Base-by-base conservation (phyloP, 2,329 filamentous ascomycete genomes). In the Clonostachys solani region DNA sequence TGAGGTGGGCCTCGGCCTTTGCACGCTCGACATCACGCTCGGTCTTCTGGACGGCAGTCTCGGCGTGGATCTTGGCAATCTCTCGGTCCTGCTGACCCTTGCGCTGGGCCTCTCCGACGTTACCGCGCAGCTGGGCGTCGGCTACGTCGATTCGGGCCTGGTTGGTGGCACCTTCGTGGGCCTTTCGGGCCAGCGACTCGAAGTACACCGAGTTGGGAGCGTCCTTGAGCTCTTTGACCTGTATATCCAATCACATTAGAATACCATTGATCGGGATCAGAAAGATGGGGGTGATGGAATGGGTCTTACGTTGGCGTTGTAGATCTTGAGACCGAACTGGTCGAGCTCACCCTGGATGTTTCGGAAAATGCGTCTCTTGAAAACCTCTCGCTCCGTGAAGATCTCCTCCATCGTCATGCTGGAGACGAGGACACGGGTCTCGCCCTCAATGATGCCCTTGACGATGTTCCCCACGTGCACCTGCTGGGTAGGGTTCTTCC, bases 391-490 rank as follows among this genome's bases (percentile, higher is more conserved):
- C 66, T 89, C 84, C 50, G 83, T 86, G 65, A 92, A 92, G 49
- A 95, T 87, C 66, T 94, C 89, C 62, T 92, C 89, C 87, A 94
- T 92, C n/a, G 88, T 92, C 87, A 95, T 92, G 56, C 82, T 85
- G 1, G 84, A 89, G 40, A 95, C 87, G 46, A 95, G 82, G 6
- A 89, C 86, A 49, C 90, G 80, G 1, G 87, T 92, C 65, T 95
- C 90, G 51, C 90, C 90, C 64, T 95, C 89, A 56, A 95, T 94
- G 63, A 95, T 91, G 50, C 89, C 89, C 65, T 90, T 92, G 65
- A 95, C 86, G 51, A 95, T 95, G 55, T 87, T 87, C 59, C 87
- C 86, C 15, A 94, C 83, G 67, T 92, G 87, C 46, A 78, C 53
- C 65, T 69, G 58, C 45, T 62, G 56, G 66, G 35, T 65, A 68